Conservation (phyloP, 768 basidiomycete species). For the Pluteus cervinus region DNA sequence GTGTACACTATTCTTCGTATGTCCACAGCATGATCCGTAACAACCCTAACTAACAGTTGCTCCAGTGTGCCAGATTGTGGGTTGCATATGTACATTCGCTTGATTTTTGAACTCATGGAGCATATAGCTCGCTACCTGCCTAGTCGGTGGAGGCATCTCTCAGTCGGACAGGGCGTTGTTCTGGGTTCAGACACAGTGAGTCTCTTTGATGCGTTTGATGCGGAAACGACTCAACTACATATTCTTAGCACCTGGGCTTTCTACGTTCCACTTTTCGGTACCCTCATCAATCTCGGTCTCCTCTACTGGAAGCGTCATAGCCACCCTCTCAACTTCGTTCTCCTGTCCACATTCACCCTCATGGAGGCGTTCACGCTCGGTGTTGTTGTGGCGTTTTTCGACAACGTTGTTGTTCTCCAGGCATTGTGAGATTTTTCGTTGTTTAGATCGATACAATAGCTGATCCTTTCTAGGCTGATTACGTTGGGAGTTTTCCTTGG, state of each 20-base stretch:
- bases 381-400: conserved; percentile 71
- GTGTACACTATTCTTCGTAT: conserved; percentile 86
- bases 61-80: conserved; percentile 69
- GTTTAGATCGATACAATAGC: conserved; percentile 4
- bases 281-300: conserved; percentile 71
- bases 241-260: conserved; percentile 64
- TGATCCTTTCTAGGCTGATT: conserved; percentile 50
- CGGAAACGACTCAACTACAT: conserved; percentile 1
- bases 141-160: conserved; percentile 70
- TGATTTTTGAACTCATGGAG: not conserved
- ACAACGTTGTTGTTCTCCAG: conserved; percentile 72
- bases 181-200: conserved; percentile 73
- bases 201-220: conserved; percentile 7
- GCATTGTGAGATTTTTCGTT: conserved; percentile 54
- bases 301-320: conserved; percentile 92
- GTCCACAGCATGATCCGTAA: conserved; percentile 18
- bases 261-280: conserved; percentile 73
- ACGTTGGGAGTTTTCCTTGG: conserved; percentile 92
- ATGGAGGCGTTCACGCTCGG: conserved; percentile 91
- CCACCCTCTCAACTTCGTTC: conserved; percentile 80
- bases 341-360: conserved; percentile 83
- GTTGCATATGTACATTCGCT: conserved; percentile 12
- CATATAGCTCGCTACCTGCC: conserved; percentile 59
- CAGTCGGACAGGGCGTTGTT: conserved; percentile 50
- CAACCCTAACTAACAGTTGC: not conserved